phyloP scores from a whole-genome alignment of 495 filamentous ascomycete genomes.

The Viridothelium virens region DNA sequence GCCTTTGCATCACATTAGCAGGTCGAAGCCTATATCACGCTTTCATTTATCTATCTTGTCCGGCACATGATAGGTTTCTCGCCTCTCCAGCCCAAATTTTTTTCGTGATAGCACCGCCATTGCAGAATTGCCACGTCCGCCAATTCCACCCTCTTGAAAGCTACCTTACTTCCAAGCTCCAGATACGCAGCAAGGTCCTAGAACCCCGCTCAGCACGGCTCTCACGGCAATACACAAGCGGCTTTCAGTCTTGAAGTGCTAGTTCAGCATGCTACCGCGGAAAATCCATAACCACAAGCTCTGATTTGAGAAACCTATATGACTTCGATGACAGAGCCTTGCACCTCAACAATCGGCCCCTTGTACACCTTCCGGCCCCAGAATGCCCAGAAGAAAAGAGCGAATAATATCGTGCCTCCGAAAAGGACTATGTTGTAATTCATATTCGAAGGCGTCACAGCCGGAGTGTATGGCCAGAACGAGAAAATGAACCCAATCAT shows the following conservation, averaged over 20 bases:
- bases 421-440: not conserved
- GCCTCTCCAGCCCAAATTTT: not conserved
- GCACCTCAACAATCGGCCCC: conserved; percentile 6
- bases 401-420: not conserved
- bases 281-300: not conserved
- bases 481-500: conserved; percentile 18
- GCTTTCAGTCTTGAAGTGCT: not conserved
- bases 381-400: not conserved
- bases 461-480: conserved; percentile 19
- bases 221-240: not conserved
- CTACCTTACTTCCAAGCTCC: not conserved
- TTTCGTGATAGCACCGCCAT: not conserved
- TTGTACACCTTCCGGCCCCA: not conserved
- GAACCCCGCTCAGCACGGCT: not conserved
- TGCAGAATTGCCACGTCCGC: not conserved
- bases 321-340: conserved; percentile 7
- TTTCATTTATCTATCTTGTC: no score
- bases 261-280: not conserved
- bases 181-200: not conserved
- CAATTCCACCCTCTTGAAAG: not conserved
- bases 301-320: not conserved
- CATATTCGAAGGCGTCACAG: not conserved
- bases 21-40: no score
- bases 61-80: not conserved
- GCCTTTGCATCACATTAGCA: no score